Base-by-base conservation (phyloP, 176 grass and related monocot genomes). In the Stipa capillata region DNA sequence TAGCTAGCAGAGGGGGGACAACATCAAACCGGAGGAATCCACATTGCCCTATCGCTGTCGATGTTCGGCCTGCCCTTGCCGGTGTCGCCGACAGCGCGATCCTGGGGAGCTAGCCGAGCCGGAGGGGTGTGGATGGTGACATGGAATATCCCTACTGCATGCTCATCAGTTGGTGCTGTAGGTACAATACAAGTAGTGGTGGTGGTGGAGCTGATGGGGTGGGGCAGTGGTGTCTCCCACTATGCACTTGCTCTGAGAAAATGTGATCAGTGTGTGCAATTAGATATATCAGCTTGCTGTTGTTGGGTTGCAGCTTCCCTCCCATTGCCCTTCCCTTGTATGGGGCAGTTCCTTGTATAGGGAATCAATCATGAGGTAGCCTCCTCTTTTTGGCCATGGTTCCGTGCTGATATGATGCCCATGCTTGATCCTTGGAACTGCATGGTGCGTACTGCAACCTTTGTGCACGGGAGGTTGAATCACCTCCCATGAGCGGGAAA, bases 61-160 rank as follows among this genome's bases (percentile, higher is more conserved):
- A 58, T 67, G 67, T 20, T 79, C 6, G 69, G 74, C 83, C 65
- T 78, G 52, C 42, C 21, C 52, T 59, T 62, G 31, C 40, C 56
- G 9, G 40, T 50, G 81, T 68, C 42, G 40, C 80, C 68, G 80
- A 84, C 86, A 84, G 34, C 57, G 29, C 33, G 58, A 88, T 88
- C 80, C 80, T 7, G 0, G 36, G 68, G 71, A 42, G 57, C 32
- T 16, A 69, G 77, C 51, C 40, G 31, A 49, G 70, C 21, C 51
- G 13, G 24, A 51, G 27, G 61, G 32, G 56, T 48, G 37, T 65
- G 67, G 68, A 77, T 55, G 20, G 75, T 73, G 81, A 83, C 48
- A 74, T 74, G 80, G 86, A 84, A 88, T 88, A 88, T 88, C 74
- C 86, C 81, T 75, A 28, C 25, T 32, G 41, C 56, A 8, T 21